Evolutionary conservation across 495 filamentous ascomycete species (phyloP).

Genomic region (Annulohypoxylon bovei): DNA sequence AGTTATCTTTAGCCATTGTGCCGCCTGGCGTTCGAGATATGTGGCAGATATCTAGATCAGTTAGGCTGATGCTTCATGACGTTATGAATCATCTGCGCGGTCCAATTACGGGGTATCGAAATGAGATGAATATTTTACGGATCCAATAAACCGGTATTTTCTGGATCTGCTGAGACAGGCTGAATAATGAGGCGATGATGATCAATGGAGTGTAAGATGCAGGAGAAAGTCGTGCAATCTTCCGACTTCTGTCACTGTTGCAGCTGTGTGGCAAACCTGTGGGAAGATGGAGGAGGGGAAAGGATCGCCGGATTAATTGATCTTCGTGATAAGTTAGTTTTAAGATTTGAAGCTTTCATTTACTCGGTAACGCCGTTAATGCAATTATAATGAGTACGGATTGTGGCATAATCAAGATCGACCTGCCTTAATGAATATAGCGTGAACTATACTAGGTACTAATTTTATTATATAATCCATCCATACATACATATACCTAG

Average conservation of each 20-base stretch:
- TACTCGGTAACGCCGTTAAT: not conserved
- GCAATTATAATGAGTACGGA: not conserved
- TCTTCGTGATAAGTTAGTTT: not conserved
- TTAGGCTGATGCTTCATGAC: not conserved
- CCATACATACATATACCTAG: not conserved
- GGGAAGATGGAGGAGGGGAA: not conserved
- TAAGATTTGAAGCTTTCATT: not conserved
- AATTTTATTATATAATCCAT: slow-evolving; percentile 1
- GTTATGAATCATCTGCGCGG: not conserved
- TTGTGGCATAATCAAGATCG: not conserved
- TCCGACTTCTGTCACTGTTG: not conserved
- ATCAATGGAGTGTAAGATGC: slow-evolving; percentile 6
- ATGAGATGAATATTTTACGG: not conserved
- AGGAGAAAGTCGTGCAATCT: slow-evolving; percentile 7
- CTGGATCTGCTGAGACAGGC: slow-evolving; percentile 10
- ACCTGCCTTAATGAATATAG: slow-evolving; percentile 7
- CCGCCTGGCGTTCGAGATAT: not conserved
- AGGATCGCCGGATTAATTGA: not conserved
- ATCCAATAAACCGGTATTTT: not conserved
- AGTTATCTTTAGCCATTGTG: slow-evolving; percentile 5
- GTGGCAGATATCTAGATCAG: not conserved
- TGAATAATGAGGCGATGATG: slow-evolving; percentile 28
- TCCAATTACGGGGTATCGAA: not conserved
- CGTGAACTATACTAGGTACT: too few species aligned
- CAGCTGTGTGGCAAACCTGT: not conserved